A percentile compares a stretch with the other conserved stretches of the same genome.
Conservation (phyloP, 2,329 filamentous ascomycete species). For the Ampelomyces quisqualis region DNA sequence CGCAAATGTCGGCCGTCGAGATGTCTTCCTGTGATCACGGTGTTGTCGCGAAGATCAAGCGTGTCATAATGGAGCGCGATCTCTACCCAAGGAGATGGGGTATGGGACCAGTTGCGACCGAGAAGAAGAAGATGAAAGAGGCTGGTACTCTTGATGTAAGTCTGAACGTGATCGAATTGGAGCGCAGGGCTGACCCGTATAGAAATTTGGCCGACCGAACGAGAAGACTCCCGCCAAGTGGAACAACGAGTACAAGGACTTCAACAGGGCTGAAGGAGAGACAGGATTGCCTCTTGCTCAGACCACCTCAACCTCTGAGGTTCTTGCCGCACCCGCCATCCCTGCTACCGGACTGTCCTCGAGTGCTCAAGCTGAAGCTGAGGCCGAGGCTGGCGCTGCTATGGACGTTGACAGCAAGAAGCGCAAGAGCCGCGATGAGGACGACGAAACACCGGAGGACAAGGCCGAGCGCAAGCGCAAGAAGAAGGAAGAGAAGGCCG, state of each 20-base stretch:
- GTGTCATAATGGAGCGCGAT: conserved; percentile 99
- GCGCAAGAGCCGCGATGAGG: conserved; percentile 53
- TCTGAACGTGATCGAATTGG: conserved; percentile 6
- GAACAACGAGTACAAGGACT: conserved; percentile 92
- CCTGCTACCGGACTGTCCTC: conserved; percentile 29
- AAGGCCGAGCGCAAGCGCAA: conserved; percentile 58
- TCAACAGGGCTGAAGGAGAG: conserved; percentile 30
- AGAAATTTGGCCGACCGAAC: conserved; percentile 91
- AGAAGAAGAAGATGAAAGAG: conserved; percentile 99
- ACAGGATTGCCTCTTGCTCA: conserved; percentile 30
- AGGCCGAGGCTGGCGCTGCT: conserved; percentile 39
- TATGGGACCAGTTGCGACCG: conserved; percentile 83
- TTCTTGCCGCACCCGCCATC: conserved; percentile 41
- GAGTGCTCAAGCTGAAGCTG: conserved; percentile 39
- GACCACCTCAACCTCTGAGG: conserved; percentile 37
- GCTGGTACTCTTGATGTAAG: conserved; percentile 88
- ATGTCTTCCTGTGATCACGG: conserved; percentile 96
- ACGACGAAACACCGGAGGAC: conserved; percentile 50
- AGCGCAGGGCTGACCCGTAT: conserved; percentile 35
- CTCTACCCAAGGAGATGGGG: conserved; percentile 97
- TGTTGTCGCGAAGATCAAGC: conserved; percentile 97
- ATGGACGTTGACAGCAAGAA: conserved; percentile 40
- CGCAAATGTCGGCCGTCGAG: conserved; percentile 97
- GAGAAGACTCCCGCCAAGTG: conserved; percentile 92
- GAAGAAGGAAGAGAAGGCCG: conserved; percentile 69